Evolutionary conservation across 306 rosid species (phyloP).

Genomic region (Acmispon strigosus): DNA sequence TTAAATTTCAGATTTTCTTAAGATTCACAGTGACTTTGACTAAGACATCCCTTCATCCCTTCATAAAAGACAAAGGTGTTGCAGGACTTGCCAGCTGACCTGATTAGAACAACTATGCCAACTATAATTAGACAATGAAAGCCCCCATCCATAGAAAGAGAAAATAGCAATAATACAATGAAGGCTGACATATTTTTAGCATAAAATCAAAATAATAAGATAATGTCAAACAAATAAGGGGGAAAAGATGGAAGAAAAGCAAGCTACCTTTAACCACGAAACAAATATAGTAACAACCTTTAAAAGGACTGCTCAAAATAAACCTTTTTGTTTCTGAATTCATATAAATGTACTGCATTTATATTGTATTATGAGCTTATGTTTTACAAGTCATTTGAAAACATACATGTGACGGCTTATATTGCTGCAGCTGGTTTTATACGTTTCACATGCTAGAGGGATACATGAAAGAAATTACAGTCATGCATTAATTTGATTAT

Average conservation of each 20-base stretch:
- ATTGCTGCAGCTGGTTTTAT: neutral
- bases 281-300: neutral
- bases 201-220: neutral
- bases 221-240: neutral
- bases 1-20: neutral
- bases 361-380: neutral
- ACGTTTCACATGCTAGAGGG: neutral
- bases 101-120: neutral
- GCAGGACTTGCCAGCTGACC: neutral
- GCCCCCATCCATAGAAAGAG: no score
- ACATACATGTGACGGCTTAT: neutral
- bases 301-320: neutral
- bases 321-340: neutral
- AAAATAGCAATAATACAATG: neutral
- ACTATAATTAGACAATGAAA: neutral
- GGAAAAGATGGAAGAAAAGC: neutral
- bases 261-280: neutral
- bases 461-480: neutral
- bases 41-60: no score
- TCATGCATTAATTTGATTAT: neutral
- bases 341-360: neutral
- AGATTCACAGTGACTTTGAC: no score
- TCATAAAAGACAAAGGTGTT: no score
- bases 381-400: constrained; percentile 1
- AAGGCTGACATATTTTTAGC: neutral